Percentiles rank a stretch among this genome's conserved stretches.
phyloP scores from a whole-genome alignment of 495 filamentous ascomycete genomes.

The Penicillium paxilli region DNA sequence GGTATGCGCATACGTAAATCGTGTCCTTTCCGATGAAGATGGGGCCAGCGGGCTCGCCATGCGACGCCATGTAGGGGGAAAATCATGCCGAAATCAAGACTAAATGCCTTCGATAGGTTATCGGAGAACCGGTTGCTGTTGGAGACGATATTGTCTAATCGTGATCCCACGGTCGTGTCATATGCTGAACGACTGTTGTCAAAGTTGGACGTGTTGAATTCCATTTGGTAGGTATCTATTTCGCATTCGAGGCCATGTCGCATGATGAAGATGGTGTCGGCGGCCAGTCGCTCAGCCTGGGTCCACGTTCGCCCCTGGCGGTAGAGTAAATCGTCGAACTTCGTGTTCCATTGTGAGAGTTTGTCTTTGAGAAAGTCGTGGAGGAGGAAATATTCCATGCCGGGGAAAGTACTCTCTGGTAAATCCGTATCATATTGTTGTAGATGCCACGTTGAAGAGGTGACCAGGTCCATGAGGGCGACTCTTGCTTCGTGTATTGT shows the following conservation, averaged over 20 bases:
- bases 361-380: neutral
- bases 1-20: conserved; percentile 11
- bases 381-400: neutral
- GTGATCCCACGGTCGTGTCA: conserved; percentile 7
- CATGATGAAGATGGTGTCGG: conserved; percentile 14
- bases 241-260: conserved; percentile 3
- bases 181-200: conserved; percentile 4
- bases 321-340: conserved; percentile 15
- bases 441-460: conserved; percentile 3
- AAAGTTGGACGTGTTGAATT: conserved; percentile 12
- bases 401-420: neutral
- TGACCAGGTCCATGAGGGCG: conserved; percentile 19
- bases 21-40: conserved; percentile 13
- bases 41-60: conserved; percentile 22
- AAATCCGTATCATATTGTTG: neutral
- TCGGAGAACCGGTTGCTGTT: conserved; percentile 8
- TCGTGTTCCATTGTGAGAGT: conserved; percentile 11
- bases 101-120: conserved; percentile 6
- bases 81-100: conserved; percentile 15
- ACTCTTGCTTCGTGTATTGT: conserved; percentile 11
- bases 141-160: conserved; percentile 5
- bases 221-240: conserved; percentile 3
- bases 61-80: conserved; percentile 19
- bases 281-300: conserved; percentile 5
- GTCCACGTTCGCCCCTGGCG: conserved; percentile 10